Percentiles rank a stretch among this genome's conserved stretches.
Evolutionary conservation across 2,329 filamentous ascomycete genomes (phyloP).

Genomic region (Phialemoniopsis sp.): DNA sequence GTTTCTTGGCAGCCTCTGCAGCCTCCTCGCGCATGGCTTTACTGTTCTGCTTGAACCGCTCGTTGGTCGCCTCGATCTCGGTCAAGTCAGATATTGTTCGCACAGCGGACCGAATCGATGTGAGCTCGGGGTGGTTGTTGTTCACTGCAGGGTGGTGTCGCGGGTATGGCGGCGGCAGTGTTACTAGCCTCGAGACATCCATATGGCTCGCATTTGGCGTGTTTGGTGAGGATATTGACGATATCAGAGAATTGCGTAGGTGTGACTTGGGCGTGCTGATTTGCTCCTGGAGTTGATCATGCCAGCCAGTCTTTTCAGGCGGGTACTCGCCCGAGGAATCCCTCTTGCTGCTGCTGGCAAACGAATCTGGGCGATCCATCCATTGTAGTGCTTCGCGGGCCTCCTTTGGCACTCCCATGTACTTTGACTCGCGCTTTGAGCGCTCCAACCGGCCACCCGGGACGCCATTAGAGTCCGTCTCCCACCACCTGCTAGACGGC

Average conservation of each 20-base stretch:
- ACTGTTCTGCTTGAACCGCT: slow-evolving; percentile 52
- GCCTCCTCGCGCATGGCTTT: slow-evolving; percentile 56
- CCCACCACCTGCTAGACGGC: slow-evolving; percentile 93
- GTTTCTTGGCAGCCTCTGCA: slow-evolving; percentile 40
- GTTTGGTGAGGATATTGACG: slow-evolving; percentile 38
- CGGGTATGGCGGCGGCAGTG: slow-evolving; percentile 88
- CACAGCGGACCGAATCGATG: slow-evolving; percentile 69
- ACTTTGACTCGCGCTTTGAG: slow-evolving; percentile 89
- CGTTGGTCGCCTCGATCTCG: slow-evolving; percentile 67
- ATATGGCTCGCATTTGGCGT: slow-evolving; percentile 52
- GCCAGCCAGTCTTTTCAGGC: slow-evolving; percentile 52
- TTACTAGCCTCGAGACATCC: slow-evolving; percentile 89
- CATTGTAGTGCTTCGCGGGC: slow-evolving; percentile 69
- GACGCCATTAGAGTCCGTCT: slow-evolving; percentile 71
- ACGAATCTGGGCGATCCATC: slow-evolving; percentile 41
- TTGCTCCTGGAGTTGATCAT: slow-evolving; percentile 35
- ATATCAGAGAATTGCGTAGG: slow-evolving; percentile 33
- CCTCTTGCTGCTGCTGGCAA: slow-evolving; percentile 24
- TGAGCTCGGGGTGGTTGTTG: slow-evolving; percentile 90
- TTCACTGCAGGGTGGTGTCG: slow-evolving; percentile 94
- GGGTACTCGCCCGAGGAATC: slow-evolving; percentile 45
- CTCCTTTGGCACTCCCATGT: slow-evolving; percentile 87
- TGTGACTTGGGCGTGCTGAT: slow-evolving; percentile 36
- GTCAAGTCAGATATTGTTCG: slow-evolving; percentile 69
- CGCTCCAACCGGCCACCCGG: slow-evolving; percentile 62